A percentile compares a stretch with the other conserved stretches of the same genome.
Conservation (phyloP, 2,329 filamentous ascomycete genomes). For the Fusarium sp. region DNA sequence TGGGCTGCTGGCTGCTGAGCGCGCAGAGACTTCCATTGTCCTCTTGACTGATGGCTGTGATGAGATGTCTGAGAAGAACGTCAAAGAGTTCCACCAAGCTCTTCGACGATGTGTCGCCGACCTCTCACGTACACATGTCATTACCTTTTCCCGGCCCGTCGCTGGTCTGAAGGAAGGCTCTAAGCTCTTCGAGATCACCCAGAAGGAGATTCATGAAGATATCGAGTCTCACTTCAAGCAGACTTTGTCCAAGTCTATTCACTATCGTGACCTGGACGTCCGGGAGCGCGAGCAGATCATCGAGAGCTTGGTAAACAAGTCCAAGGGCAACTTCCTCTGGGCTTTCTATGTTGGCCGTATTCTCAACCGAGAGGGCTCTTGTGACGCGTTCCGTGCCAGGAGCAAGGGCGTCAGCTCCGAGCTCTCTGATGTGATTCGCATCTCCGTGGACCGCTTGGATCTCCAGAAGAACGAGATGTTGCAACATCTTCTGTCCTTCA, state of each 20-base stretch:
- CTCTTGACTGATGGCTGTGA: conserved; percentile 54
- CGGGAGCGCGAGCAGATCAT: conserved; percentile 44
- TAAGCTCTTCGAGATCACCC: conserved; percentile 48
- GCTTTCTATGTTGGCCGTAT: conserved; percentile 49
- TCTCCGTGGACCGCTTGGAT: conserved; percentile 14
- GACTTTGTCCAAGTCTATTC: conserved; percentile 21
- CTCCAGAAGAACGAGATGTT: conserved; percentile 31
- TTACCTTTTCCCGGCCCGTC: conserved; percentile 52
- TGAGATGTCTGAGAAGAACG: conserved; percentile 43
- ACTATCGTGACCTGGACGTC: conserved; percentile 40
- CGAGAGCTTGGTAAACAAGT: conserved; percentile 45
- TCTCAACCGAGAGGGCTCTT: conserved; percentile 42
- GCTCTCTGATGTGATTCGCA: conserved; percentile 24
- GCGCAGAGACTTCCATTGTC: conserved; percentile 43
- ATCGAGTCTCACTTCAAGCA: conserved; percentile 45
- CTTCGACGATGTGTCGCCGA: conserved; percentile 47
- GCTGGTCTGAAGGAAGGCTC: conserved; percentile 47
- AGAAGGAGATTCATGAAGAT: conserved; percentile 48
- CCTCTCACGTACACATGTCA: conserved; percentile 44
- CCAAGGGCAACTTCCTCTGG: conserved; percentile 53
- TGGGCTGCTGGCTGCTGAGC: conserved; percentile 48
- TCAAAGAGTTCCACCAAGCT: conserved; percentile 45
- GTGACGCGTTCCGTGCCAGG: conserved; percentile 11
- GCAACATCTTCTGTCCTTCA: conserved; percentile 47
- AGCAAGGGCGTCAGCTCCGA: conserved; percentile 23